These are phyloP conservation scores for Trichophaea hybrida DNA, from an alignment of 2,329 filamentous ascomycete species.

Conservation along the genomic window DNA sequence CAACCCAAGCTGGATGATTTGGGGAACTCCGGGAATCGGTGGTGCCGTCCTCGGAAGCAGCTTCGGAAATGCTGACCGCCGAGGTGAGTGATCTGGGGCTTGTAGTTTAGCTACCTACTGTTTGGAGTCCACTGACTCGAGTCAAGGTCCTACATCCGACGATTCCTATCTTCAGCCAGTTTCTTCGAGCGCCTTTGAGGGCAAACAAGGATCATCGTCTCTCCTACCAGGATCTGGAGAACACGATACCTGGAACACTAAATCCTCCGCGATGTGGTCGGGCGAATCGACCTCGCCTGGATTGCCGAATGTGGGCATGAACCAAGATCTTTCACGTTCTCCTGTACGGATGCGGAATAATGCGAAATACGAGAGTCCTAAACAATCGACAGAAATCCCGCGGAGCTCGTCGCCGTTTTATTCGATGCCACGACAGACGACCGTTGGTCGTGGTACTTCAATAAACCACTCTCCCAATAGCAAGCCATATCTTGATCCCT, in stretches of 20 bases:
- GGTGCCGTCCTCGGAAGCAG: slow-evolving; percentile 12
- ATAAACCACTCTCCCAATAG: slow-evolving; percentile 21
- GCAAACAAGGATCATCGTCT: slow-evolving; percentile 26
- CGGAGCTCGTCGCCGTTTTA: slow-evolving; percentile 22
- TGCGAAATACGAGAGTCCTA: slow-evolving; percentile 4
- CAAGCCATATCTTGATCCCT: slow-evolving; percentile 18
- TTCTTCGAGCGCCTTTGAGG: slow-evolving; percentile 16
- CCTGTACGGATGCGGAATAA: slow-evolving; percentile 23
- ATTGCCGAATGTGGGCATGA: slow-evolving; percentile 19
- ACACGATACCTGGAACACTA: slow-evolving; percentile 24
- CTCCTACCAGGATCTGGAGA: slow-evolving; percentile 24
- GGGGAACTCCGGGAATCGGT: slow-evolving; percentile 15
- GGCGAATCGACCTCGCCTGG: slow-evolving; percentile 26
- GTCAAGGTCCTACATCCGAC: background rate
- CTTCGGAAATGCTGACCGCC: slow-evolving; percentile 16
- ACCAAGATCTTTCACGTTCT: slow-evolving; percentile 23
- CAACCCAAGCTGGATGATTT: slow-evolving; percentile 17
- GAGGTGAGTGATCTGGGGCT: slow-evolving; percentile 13
- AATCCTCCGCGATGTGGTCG: slow-evolving; percentile 22
- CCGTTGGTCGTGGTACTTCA: slow-evolving; percentile 19
- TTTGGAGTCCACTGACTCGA: background rate
- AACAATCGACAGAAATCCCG: slow-evolving; percentile 13
- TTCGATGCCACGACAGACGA: slow-evolving; percentile 18
- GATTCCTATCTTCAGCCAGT: background rate
- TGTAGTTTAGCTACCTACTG: background rate